A percentile compares a stretch with the other conserved stretches of the same genome.
These are phyloP conservation scores for Pezicula neosporulosa DNA, from an alignment of 2,329 filamentous ascomycete species.

Conservation along the genomic window DNA sequence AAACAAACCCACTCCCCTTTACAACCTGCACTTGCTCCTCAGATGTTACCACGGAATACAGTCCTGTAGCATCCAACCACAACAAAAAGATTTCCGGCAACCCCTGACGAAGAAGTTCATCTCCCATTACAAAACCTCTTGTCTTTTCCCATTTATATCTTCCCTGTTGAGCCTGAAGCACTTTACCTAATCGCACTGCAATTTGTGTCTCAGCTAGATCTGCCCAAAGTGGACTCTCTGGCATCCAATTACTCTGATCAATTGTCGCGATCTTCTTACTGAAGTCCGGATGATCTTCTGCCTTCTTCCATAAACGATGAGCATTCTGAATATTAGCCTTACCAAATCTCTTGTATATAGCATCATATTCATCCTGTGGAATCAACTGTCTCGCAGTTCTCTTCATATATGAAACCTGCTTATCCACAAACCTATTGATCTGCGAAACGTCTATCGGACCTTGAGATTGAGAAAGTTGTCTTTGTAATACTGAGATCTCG, in stretches of 20 bases:
- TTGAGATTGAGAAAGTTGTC: neutral
- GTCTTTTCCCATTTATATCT: slow-evolving; percentile 1
- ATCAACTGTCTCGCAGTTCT: slow-evolving; percentile 4
- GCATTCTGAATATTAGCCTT: neutral
- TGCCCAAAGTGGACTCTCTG: slow-evolving; percentile 2
- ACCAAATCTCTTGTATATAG: neutral
- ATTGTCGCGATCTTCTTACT: neutral
- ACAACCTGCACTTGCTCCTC: no score
- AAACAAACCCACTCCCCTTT: no score
- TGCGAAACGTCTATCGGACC: neutral
- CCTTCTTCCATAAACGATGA: neutral
- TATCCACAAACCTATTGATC: neutral
- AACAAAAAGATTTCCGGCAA: slow-evolving; percentile 5
- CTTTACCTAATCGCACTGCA: neutral
- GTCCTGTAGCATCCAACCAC: slow-evolving; percentile 5
- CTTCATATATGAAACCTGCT: slow-evolving; percentile 4
- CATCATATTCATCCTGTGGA: neutral
- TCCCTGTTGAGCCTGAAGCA: slow-evolving; percentile 1
- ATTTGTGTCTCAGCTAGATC: slow-evolving; percentile 2
- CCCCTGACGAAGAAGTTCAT: slow-evolving; percentile 9
- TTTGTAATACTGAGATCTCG: slow-evolving; percentile 2
- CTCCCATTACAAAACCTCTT: slow-evolving; percentile 3
- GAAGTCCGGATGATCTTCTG: slow-evolving; percentile 1
- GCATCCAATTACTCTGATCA: slow-evolving; percentile 2
- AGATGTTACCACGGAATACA: neutral